A percentile compares a stretch with the other conserved stretches of the same genome.
phyloP scores from a whole-genome alignment of 2,329 filamentous ascomycete species.

The Calonectria multiphialidica region DNA sequence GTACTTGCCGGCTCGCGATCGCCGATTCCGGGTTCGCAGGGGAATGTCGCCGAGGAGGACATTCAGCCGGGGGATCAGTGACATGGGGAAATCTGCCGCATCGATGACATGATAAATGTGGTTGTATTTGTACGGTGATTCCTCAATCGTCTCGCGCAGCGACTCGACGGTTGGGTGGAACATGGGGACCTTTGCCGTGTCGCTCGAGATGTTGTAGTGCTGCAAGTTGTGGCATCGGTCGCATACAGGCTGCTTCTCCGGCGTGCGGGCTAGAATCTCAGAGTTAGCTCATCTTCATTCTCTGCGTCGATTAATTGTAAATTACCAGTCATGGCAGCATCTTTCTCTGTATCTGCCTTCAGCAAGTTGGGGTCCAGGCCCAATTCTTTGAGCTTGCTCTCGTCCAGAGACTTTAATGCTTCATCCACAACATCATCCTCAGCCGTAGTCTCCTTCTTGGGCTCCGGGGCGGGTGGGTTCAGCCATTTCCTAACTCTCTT shows the following conservation, averaged over 20 bases:
- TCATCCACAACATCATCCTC: constrained; percentile 63
- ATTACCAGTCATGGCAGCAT: constrained; percentile 32
- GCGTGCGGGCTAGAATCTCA: constrained; percentile 21
- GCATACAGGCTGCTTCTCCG: constrained; percentile 73
- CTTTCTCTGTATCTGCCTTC: constrained; percentile 41
- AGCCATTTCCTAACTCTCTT: constrained; percentile 64
- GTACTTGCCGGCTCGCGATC: constrained; percentile 76
- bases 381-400: constrained; percentile 55
- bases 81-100: constrained; percentile 97
- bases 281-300: constrained; percentile 21
- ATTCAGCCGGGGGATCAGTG: constrained; percentile 83
- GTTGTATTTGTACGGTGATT: constrained; percentile 91
- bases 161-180: constrained; percentile 85
- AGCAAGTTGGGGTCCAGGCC: constrained; percentile 59
- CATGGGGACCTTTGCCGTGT: constrained; percentile 67
- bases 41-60: constrained; percentile 77
- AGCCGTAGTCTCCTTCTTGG: constrained; percentile 29
- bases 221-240: constrained; percentile 87
- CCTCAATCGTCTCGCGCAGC: constrained; percentile 85
- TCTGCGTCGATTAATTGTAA: background rate
- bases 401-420: constrained; percentile 57
- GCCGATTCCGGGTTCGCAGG: constrained; percentile 83
- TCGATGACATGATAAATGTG: constrained; percentile 97
- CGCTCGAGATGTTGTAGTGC: constrained; percentile 76
- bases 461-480: constrained; percentile 35